phyloP scores from a whole-genome alignment of 192 early-diverging fungal species.

The Podila horticola region DNA sequence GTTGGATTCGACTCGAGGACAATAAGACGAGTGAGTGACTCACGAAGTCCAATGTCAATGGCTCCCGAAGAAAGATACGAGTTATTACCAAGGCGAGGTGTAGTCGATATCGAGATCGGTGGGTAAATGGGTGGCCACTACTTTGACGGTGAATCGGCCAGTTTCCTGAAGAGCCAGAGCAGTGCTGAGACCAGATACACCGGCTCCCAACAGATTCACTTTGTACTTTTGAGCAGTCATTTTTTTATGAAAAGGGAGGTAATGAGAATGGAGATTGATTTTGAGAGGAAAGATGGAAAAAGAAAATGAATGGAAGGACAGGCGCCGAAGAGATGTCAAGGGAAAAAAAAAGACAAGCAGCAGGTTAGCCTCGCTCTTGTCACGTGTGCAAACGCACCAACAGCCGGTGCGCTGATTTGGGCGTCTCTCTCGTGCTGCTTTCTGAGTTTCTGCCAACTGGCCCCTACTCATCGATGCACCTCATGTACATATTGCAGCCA shows the following conservation, averaged over 20 bases:
- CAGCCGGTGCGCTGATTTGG: no score
- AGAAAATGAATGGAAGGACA: no score
- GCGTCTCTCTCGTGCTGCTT: no score
- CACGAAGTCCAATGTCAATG: neutral
- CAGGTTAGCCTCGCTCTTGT: no score
- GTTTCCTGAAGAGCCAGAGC: constrained; percentile 67
- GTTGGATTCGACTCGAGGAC: neutral
- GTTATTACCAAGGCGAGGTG: constrained; percentile 59
- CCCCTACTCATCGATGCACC: no score
- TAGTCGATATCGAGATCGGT: constrained; percentile 61
- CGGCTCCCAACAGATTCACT: constrained; percentile 74
- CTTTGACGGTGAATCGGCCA: constrained; percentile 65
- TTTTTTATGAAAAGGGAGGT: neutral
- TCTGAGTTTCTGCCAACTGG: no score
- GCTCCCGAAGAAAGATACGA: neutral
- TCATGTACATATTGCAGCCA: no score
- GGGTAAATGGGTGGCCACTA: constrained; percentile 67
- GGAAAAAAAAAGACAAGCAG: no score
- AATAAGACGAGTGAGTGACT: neutral
- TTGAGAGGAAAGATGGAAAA: no score
- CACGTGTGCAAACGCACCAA: no score
- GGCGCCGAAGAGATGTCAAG: no score
- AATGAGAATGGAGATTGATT: neutral
- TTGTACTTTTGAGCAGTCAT: constrained; percentile 13
- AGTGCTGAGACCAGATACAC: constrained; percentile 78